phyloP scores from a whole-genome alignment of 169 alveolate genomes.

The Cryptosporidium sp. region DNA sequence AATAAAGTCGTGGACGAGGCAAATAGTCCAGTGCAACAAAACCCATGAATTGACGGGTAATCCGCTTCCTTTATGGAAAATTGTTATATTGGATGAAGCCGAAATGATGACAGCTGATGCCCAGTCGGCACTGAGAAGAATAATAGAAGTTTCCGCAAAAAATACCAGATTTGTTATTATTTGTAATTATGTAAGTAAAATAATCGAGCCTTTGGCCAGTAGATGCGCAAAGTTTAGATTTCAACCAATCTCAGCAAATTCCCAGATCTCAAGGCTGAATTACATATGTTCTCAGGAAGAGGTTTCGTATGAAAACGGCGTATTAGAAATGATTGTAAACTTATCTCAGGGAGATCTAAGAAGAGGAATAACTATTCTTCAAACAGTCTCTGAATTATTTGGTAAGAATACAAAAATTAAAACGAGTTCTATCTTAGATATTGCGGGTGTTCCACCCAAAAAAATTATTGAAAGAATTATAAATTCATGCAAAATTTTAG shows the following conservation, averaged over 20 bases:
- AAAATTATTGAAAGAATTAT: conserved; percentile 72
- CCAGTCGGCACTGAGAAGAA: conserved; percentile 97
- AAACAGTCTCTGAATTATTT: conserved; percentile 87
- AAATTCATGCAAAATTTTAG: conserved; percentile 76
- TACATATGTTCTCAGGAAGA: conserved; percentile 87
- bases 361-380: conserved; percentile 93
- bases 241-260: conserved; percentile 91
- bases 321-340: conserved; percentile 85
- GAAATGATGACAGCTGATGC: conserved; percentile 99
- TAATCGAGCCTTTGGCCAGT: conserved; percentile 95
- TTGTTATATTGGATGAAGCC: conserved; percentile 98
- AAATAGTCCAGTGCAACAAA: conserved; percentile 89
- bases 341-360: conserved; percentile 96
- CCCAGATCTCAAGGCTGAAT: conserved; percentile 90
- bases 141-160: conserved; percentile 94
- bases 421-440: conserved; percentile 77
- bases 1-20: conserved; percentile 96
- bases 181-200: conserved; percentile 96
- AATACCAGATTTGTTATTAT: conserved; percentile 97
- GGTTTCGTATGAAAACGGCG: conserved; percentile 80
- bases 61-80: conserved; percentile 92
- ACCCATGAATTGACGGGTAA: conserved; percentile 86
- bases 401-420: conserved; percentile 78
- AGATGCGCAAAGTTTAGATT: conserved; percentile 96
- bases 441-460: conserved; percentile 82